Evolutionary conservation across 257 asterid genomes (phyloP), one percentile per base, ranked within the genome.

Genomic region (Petrea volubilis): DNA sequence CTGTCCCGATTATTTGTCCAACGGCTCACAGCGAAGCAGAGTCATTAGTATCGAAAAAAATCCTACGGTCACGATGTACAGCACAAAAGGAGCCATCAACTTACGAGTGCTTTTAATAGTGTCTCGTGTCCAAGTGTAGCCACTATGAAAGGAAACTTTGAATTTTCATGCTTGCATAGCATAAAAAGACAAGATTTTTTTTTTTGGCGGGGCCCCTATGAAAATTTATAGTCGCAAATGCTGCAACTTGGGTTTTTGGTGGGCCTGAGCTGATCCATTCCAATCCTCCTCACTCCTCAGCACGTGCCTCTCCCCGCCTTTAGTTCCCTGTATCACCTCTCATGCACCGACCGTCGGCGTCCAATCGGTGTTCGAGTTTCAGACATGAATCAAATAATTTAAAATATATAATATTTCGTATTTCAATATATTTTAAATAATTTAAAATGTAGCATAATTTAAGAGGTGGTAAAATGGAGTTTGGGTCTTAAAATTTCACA

Each of bases 281-380:
- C 60, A 71, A 59, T 71, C 68, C 68, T 60, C 60, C 75, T 43
- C 68, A 70, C n/a, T n/a, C n/a, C n/a, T n/a, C n/a, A n/a, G n/a
- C n/a, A n/a, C n/a, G n/a, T n/a, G n/a, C n/a, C n/a, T n/a, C n/a
- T n/a, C n/a, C n/a, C n/a, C n/a, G n/a, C n/a, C n/a, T n/a, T n/a
- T n/a, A n/a, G n/a, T n/a, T n/a, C n/a, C n/a, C n/a, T n/a, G n/a
- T n/a, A n/a, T n/a, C n/a, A n/a, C n/a, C n/a, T n/a, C n/a, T n/a
- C n/a, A n/a, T n/a, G n/a, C n/a, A n/a, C n/a, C n/a, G n/a, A n/a
- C n/a, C n/a, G n/a, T n/a, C n/a, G n/a, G n/a, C n/a, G n/a, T n/a
- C n/a, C n/a, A n/a, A n/a, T n/a, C n/a, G n/a, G n/a, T n/a, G n/a
- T n/a, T n/a, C n/a, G n/a, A n/a, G n/a, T n/a, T n/a, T n/a, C n/a